Percentiles rank a stretch among this genome's conserved stretches.
Evolutionary conservation across 2,329 filamentous ascomycete genomes (phyloP).

Genomic region (Ascochyta koolunga): DNA sequence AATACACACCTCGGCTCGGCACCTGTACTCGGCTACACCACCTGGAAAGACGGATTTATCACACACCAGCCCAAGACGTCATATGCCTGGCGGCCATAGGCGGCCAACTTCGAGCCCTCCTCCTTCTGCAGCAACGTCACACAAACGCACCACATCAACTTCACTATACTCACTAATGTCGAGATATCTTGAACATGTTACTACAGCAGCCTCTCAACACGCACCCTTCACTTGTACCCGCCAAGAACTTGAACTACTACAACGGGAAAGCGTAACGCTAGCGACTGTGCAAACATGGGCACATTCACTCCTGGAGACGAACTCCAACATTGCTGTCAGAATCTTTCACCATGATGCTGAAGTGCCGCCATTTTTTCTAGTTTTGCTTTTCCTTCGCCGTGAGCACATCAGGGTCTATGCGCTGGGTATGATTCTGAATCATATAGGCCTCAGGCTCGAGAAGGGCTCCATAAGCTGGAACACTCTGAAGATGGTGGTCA

Average conservation of each 20-base stretch:
- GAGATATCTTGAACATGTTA: slow-evolving; percentile 29
- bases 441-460: slow-evolving; percentile 26
- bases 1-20: slow-evolving; percentile 21
- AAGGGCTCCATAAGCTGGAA: slow-evolving; percentile 28
- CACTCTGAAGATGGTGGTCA: slow-evolving; percentile 29
- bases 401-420: slow-evolving; percentile 28
- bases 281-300: slow-evolving; percentile 34
- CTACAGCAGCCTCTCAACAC: slow-evolving; percentile 5
- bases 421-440: slow-evolving; percentile 32
- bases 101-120: background rate
- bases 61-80: slow-evolving; percentile 11
- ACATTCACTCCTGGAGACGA: slow-evolving; percentile 22
- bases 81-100: slow-evolving; percentile 1
- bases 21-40: slow-evolving; percentile 24
- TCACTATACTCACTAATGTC: slow-evolving; percentile 37
- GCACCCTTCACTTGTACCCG: slow-evolving; percentile 20
- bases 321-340: slow-evolving; percentile 25
- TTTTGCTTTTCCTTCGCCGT: slow-evolving; percentile 42
- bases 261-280: slow-evolving; percentile 22
- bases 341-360: slow-evolving; percentile 22
- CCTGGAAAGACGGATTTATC: slow-evolving; percentile 23
- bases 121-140: background rate
- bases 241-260: slow-evolving; percentile 28
- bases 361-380: slow-evolving; percentile 38
- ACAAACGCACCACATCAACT: slow-evolving; percentile 5